Conservation (phyloP, 805 yeast species). For the Saccharomycopsis selenospora region DNA sequence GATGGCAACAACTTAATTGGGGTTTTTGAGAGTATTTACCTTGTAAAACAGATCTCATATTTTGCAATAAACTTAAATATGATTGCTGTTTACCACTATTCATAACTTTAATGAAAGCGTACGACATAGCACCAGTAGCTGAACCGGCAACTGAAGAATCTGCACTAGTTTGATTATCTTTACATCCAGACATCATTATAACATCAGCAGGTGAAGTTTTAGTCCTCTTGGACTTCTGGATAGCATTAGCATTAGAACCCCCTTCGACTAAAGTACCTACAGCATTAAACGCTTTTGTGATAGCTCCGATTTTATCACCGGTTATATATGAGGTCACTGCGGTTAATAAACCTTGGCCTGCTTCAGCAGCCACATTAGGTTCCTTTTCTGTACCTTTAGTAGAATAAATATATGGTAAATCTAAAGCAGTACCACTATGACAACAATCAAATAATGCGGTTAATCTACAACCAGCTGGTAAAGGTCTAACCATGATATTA, state of each 20-base stretch:
- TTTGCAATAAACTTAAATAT: constrained; percentile 53
- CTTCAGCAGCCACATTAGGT: constrained; percentile 60
- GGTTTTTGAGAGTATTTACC: constrained; percentile 66
- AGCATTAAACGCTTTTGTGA: constrained; percentile 21
- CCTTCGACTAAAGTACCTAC: constrained; percentile 17
- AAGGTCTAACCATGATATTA: constrained; percentile 50
- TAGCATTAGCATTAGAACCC: constrained; percentile 11
- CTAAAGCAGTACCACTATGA: constrained; percentile 66
- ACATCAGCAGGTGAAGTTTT: constrained; percentile 65
- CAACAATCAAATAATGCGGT: constrained; percentile 71
- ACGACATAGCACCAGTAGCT: constrained; percentile 73
- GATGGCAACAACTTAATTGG: constrained; percentile 62
- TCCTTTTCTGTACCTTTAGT: constrained; percentile 69
- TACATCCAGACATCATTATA: constrained; percentile 60
- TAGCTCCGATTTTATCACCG: constrained; percentile 37
- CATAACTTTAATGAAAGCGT: constrained; percentile 58
- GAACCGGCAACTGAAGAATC: constrained; percentile 57
- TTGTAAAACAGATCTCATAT: constrained; percentile 49
- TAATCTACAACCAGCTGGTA: constrained; percentile 58
- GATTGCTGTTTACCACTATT: constrained; percentile 46
- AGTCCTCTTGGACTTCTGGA: constrained; percentile 34
- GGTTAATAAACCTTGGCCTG: constrained; percentile 50
- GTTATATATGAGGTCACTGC: constrained; percentile 47
- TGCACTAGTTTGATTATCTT: constrained; percentile 54
- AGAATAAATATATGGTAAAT: constrained; percentile 61